Conservation (phyloP, 768 basidiomycete genomes). For the Mrakia hoshinonis region DNA sequence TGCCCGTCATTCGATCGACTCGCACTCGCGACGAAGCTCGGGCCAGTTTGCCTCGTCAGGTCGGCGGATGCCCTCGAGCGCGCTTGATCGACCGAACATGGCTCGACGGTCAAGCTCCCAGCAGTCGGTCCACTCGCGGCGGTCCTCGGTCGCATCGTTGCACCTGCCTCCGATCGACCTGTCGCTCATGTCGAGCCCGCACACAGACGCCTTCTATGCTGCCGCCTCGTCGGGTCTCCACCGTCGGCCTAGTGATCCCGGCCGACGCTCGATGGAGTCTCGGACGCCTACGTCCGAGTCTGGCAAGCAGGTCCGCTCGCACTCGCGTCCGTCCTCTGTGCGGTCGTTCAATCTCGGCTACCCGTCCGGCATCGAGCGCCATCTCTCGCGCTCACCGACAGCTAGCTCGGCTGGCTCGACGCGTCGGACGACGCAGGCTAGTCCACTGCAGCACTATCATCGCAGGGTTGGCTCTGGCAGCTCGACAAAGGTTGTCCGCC, state of each 20-base stretch:
- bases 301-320: conserved; percentile 40
- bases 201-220: conserved; percentile 1
- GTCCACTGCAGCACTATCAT: conserved; percentile 69
- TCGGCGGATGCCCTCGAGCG: conserved; percentile 25
- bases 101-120: conserved; percentile 69
- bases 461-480: conserved; percentile 70
- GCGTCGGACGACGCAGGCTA: conserved; percentile 51
- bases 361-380: conserved; percentile 35
- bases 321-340: conserved; percentile 73
- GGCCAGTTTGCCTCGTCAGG: conserved; percentile 11
- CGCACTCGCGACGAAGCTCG: conserved; percentile 22
- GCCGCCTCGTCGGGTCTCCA: conserved; percentile 35
- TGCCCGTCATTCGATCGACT: neutral
- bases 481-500: conserved; percentile 69
- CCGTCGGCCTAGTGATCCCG: conserved; percentile 48
- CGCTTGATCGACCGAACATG: conserved; percentile 18
- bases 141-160: conserved; percentile 54
- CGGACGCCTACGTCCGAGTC: conserved; percentile 79
- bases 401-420: conserved; percentile 63
- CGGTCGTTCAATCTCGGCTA: conserved; percentile 55
- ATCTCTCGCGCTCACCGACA: conserved; percentile 64
- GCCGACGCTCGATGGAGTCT: conserved; percentile 63
- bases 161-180: conserved; percentile 40
- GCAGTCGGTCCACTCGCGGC: conserved; percentile 55
- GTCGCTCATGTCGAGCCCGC: neutral